Evolutionary conservation across 1,284 basidiomycete genomes (phyloP).

Genomic region (Pulchroboletus neoregius): DNA sequence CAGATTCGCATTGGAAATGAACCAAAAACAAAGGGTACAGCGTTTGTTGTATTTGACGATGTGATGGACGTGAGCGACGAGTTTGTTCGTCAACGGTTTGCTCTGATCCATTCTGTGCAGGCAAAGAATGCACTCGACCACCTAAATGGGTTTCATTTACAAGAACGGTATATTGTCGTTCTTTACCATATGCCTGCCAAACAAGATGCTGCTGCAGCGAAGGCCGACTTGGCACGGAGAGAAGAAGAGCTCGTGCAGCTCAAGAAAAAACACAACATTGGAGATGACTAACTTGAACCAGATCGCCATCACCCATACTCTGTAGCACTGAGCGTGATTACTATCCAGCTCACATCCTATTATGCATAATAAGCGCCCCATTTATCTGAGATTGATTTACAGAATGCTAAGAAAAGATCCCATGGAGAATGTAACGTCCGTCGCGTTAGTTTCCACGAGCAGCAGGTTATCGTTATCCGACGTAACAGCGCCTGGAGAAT

Average conservation of each 20-base stretch:
- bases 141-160: slow-evolving; percentile 96
- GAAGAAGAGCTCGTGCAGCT: slow-evolving; percentile 88
- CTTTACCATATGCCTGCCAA: slow-evolving; percentile 97
- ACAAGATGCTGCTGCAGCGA: slow-evolving; percentile 87
- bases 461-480: slow-evolving; percentile 2
- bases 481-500: slow-evolving; percentile 9
- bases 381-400: slow-evolving; percentile 14
- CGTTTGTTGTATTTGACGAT: slow-evolving; percentile 90
- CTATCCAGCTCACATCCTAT: slow-evolving; percentile 3
- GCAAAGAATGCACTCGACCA: slow-evolving; percentile 96
- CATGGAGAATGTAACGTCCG: slow-evolving; percentile 12
- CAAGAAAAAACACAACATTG: slow-evolving; percentile 84
- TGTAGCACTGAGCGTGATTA: slow-evolving; percentile 6
- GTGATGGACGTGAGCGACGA: slow-evolving; percentile 76
- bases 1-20: slow-evolving; percentile 94
- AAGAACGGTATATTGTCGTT: slow-evolving; percentile 97
- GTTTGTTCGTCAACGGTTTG: not conserved
- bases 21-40: slow-evolving; percentile 91
- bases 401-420: slow-evolving; percentile 7
- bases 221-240: slow-evolving; percentile 87
- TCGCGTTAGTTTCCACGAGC: slow-evolving; percentile 2
- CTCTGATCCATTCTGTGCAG: slow-evolving; percentile 39
- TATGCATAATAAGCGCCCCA: slow-evolving; percentile 9
- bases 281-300: slow-evolving; percentile 51
- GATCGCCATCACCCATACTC: not conserved